Evolutionary conservation across 441 rosid species (phyloP), one percentile per base, ranked within the genome.

Genomic region (Gossypium schwendimanii): DNA sequence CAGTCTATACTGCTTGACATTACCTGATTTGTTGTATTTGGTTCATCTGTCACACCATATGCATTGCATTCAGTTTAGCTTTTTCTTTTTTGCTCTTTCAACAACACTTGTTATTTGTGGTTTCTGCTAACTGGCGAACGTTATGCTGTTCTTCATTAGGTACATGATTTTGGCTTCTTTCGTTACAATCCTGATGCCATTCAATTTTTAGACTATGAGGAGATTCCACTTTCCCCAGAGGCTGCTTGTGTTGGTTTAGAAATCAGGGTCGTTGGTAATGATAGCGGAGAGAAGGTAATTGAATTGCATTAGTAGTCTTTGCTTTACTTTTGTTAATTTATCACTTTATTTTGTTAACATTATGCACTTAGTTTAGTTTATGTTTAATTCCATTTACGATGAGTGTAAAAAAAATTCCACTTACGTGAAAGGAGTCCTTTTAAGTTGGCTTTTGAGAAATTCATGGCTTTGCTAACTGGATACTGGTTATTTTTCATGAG

Each of bases 161-260:
- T 96, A 70, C 99, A 96, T 86, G 99, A 96, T 82, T 96, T 96
- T 81, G 99, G 99, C 78, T 96, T 96, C 91, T 96, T 90, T 81
- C 81, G 89, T 47, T 96, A 91, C 82, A 89, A 93, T 86, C 97
- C 98, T 75, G 58, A 76, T 80, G 90, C 92, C 18, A 78, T 96
- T 58, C 91, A 91, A 71, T 91, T 89, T 84, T 85, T 93, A 77
- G 79, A 83, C 44, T 96, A 96, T 70, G 97, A 91, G 79, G 99
- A 93, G 86, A 96, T 96, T 77, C 94, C 97, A 75, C 99, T 96
- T 84, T 90, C 97, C 41, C 98, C 97, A 10, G 97, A 91, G 77
- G 94, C 88, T 61, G 98, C 97, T 70, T 87, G 85, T 76, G 99
- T 96, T 83, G 99, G 99, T 60, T 91, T 96, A 60, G 98, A 96